phyloP scores from a whole-genome alignment of 306 rosid genomes.

The Prunus salicina region DNA sequence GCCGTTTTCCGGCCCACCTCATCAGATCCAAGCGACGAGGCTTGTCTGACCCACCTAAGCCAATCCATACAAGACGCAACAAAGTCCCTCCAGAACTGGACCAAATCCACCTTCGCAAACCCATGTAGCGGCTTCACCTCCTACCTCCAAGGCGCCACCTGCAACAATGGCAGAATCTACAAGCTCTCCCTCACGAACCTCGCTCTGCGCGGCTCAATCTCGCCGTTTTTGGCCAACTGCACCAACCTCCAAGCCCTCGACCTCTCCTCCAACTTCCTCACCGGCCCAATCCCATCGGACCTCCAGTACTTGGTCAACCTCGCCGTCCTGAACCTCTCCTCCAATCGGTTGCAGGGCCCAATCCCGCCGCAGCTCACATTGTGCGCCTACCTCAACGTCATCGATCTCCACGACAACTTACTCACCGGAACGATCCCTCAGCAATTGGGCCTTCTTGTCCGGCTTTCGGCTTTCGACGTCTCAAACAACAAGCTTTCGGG shows the following conservation, averaged over 20 bases:
- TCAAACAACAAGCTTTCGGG: constrained; percentile 75
- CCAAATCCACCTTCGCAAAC: constrained; percentile 48
- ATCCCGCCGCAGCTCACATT: constrained; percentile 86
- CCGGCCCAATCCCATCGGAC: constrained; percentile 81
- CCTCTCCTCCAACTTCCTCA: constrained; percentile 72
- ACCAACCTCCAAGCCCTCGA: constrained; percentile 91
- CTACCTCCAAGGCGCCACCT: constrained; percentile 68
- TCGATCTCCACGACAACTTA: constrained; percentile 71
- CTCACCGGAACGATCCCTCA: constrained; percentile 85
- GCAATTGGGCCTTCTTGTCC: constrained; percentile 71
- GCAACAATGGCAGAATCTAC: constrained; percentile 94
- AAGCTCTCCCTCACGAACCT: constrained; percentile 83
- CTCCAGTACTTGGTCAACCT: constrained; percentile 74
- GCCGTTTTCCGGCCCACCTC: constrained; percentile 18
- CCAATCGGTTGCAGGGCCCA: constrained; percentile 58
- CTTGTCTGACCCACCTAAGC: constrained; percentile 63
- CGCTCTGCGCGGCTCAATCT: constrained; percentile 58
- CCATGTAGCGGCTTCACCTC: constrained; percentile 88
- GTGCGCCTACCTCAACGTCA: constrained; percentile 91
- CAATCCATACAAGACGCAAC: constrained; percentile 63
- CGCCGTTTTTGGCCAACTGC: constrained; percentile 87
- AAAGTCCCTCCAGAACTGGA: constrained; percentile 65
- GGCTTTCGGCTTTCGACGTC: constrained; percentile 86
- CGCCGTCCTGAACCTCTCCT: constrained; percentile 79
- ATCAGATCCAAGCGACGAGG: constrained; percentile 91